These are phyloP conservation scores for Teunomyces pallodes DNA, from an alignment of 805 yeast genomes.

Conservation along the genomic window DNA sequence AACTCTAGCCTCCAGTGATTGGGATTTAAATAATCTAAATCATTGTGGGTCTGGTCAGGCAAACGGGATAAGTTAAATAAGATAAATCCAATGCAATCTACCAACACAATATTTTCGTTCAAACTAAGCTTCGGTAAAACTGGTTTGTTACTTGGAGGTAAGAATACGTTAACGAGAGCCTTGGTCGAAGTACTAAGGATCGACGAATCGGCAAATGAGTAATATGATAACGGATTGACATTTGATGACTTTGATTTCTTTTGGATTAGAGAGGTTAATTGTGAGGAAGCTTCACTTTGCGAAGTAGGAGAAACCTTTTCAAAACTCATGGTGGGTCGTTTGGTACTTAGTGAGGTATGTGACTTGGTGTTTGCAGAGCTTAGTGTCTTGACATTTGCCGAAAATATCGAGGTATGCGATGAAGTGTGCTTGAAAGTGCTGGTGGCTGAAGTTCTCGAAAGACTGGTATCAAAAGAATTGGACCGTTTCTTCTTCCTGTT, in stretches of 20 bases:
- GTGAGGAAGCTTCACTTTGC: constrained; percentile 20
- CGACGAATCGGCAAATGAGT: constrained; percentile 34
- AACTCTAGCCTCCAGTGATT: constrained; percentile 74
- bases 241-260: constrained; percentile 32
- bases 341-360: not conserved
- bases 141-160: constrained; percentile 33
- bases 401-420: constrained; percentile 3
- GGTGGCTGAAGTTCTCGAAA: constrained; percentile 8
- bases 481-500: constrained; percentile 17
- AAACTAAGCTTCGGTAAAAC: constrained; percentile 21
- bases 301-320: constrained; percentile 17
- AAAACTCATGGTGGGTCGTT: constrained; percentile 13
- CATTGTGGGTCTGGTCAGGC: constrained; percentile 18
- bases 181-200: constrained; percentile 11
- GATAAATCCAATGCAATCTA: constrained; percentile 42
- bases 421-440: not conserved
- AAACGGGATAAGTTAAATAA: constrained; percentile 27
- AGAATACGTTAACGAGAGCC: constrained; percentile 24
- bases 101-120: constrained; percentile 26
- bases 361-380: not conserved
- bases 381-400: not conserved
- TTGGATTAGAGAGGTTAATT: constrained; percentile 44
- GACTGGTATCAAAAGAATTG: constrained; percentile 14
- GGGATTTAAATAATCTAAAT: constrained; percentile 42
- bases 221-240: constrained; percentile 45